These are phyloP conservation scores for Botrytis sinoallii DNA, from an alignment of 2,329 filamentous ascomycete genomes.

Conservation along the genomic window DNA sequence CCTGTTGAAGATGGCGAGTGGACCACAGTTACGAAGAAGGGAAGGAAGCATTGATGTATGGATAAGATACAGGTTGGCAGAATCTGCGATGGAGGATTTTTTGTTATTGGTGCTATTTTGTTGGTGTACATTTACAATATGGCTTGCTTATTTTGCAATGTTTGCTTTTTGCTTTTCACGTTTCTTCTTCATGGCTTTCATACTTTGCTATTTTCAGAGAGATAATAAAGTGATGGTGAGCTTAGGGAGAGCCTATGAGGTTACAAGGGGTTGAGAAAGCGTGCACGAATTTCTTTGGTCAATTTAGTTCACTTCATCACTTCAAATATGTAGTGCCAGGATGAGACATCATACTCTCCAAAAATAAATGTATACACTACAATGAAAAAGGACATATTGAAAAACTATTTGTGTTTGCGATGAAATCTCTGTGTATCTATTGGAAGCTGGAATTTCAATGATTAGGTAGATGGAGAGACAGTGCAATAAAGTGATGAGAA, in stretches of 20 bases:
- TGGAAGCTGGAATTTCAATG: not conserved
- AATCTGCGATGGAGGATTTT: not conserved
- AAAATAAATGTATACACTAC: not conserved
- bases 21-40: slow-evolving; percentile 14
- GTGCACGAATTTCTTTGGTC: not conserved
- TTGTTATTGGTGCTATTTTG: not conserved
- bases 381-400: not conserved
- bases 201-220: not conserved
- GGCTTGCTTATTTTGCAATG: not conserved
- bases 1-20: not conserved
- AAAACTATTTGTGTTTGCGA: not conserved
- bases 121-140: slow-evolving; percentile 1
- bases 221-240: no score
- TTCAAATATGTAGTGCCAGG: not conserved
- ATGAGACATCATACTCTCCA: not conserved
- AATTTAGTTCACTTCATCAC: not conserved
- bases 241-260: not conserved
- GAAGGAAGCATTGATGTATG: slow-evolving; percentile 11
- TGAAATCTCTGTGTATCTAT: not conserved
- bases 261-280: not conserved
- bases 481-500: not conserved
- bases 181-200: not conserved
- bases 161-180: not conserved
- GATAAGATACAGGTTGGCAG: not conserved
- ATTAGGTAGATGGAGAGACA: not conserved